Percentiles rank a stretch among this genome's conserved stretches.
phyloP scores from a whole-genome alignment of 2,329 filamentous ascomycete species.

The Colletotrichum falcatum region DNA sequence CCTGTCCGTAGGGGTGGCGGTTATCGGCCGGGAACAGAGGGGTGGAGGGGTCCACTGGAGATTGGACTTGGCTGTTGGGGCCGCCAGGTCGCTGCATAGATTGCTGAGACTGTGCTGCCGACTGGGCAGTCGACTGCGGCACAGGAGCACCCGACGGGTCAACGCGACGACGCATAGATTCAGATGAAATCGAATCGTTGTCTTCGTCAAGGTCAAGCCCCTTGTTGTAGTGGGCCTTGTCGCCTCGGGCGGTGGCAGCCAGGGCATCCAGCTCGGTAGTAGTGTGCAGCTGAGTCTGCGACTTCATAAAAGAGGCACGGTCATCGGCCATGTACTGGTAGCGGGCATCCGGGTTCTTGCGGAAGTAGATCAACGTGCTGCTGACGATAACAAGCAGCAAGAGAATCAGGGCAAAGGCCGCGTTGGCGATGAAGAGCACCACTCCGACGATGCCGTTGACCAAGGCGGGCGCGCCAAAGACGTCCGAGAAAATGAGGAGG shows the following conservation, averaged over 20 bases:
- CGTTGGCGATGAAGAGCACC: constrained; percentile 89
- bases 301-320: constrained; percentile 97
- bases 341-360: constrained; percentile 93
- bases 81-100: constrained; percentile 44
- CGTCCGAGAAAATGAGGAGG: constrained; percentile 86
- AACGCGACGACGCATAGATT: constrained; percentile 52
- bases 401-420: constrained; percentile 83
- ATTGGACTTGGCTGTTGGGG: constrained; percentile 48
- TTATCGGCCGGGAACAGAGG: constrained; percentile 56
- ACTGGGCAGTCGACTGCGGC: constrained; percentile 45
- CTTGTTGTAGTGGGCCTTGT: constrained; percentile 64
- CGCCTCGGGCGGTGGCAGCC: constrained; percentile 87
- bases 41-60: constrained; percentile 57
- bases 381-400: constrained; percentile 80
- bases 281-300: constrained; percentile 79
- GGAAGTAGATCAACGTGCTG: constrained; percentile 77
- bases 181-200: constrained; percentile 55
- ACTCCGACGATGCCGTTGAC: constrained; percentile 92
- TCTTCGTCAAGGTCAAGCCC: constrained; percentile 57
- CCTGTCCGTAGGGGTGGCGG: constrained; percentile 41
- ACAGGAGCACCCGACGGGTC: constrained; percentile 44
- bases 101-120: constrained; percentile 43
- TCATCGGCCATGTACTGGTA: constrained; percentile 98
- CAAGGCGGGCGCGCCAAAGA: constrained; percentile 86
- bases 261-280: constrained; percentile 92